Conservation (phyloP, 2,329 filamentous ascomycete species). For the Lasiodiplodia gonubiensis region DNA sequence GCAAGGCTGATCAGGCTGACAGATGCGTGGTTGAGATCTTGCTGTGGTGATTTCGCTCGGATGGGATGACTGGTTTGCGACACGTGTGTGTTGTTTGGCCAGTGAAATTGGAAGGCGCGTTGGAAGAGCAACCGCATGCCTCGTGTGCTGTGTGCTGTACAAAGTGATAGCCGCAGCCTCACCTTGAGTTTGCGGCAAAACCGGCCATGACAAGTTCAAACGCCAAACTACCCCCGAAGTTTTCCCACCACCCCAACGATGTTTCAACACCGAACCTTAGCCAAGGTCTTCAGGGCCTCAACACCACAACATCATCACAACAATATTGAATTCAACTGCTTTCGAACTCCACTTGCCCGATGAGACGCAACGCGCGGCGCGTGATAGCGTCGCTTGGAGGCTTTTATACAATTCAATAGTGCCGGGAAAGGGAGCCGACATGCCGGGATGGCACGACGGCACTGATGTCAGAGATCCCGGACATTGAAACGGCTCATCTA, state of each 20-base stretch:
- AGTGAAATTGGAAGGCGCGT: conserved; percentile 4
- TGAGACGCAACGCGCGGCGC: neutral
- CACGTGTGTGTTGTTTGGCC: conserved; percentile 11
- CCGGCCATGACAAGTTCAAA: neutral
- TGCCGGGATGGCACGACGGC: conserved; percentile 9
- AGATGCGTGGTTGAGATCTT: neutral
- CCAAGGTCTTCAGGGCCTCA: too few species aligned
- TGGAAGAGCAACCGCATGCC: neutral
- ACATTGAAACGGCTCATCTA: conserved; percentile 13
- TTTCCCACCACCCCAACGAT: conserved; percentile 2
- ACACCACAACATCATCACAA: neutral
- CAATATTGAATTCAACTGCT: neutral
- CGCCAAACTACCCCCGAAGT: neutral
- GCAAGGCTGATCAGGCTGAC: neutral
- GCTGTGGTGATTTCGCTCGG: neutral
- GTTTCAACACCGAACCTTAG: too few species aligned
- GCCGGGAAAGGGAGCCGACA: conserved; percentile 5
- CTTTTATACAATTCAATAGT: conserved; percentile 14
- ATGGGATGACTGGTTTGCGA: neutral
- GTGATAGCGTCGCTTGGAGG: neutral
- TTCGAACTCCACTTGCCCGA: conserved; percentile 5
- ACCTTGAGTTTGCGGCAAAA: neutral
- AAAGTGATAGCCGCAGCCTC: neutral
- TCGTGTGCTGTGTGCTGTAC: too few species aligned
- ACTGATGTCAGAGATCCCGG: conserved; percentile 1